phyloP scores from a whole-genome alignment of 164 flowering plant genomes.

The Vitis vinifera region DNA sequence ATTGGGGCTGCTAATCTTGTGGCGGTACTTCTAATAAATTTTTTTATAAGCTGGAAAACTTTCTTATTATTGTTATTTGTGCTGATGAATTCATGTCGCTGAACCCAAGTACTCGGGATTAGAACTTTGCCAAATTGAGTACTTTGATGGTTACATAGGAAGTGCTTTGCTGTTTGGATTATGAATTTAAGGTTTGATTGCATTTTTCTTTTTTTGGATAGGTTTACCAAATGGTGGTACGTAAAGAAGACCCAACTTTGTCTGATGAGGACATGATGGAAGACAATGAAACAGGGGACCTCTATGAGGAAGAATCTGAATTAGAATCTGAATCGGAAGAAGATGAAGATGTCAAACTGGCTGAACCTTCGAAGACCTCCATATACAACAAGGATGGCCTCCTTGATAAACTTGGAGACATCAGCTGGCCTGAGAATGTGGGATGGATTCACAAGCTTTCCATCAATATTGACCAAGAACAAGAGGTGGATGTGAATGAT shows the following conservation, averaged over 20 bases:
- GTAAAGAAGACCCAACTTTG: constrained; percentile 9
- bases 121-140: too few relatives aligned
- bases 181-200: too few relatives aligned
- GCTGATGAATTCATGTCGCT: too few relatives aligned
- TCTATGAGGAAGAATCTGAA: constrained; percentile 36
- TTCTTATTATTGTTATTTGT: too few relatives aligned
- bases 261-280: constrained; percentile 18
- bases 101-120: too few relatives aligned
- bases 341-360: constrained; percentile 49
- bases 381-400: constrained; percentile 67
- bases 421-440: constrained; percentile 76
- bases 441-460: constrained; percentile 77
- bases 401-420: constrained; percentile 74
- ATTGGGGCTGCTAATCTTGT: too few relatives aligned
- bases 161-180: too few relatives aligned
- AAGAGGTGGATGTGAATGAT: constrained; percentile 84
- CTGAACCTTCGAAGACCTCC: constrained; percentile 63
- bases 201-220: too few relatives aligned
- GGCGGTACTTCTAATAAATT: too few relatives aligned
- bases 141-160: too few relatives aligned
- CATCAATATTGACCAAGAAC: constrained; percentile 50
- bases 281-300: constrained; percentile 27
- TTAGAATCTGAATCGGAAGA: constrained; percentile 50
- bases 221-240: constrained; percentile 19
- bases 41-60: too few relatives aligned